Conservation (phyloP, 1,284 basidiomycete genomes). For the Ustilago lituana region DNA sequence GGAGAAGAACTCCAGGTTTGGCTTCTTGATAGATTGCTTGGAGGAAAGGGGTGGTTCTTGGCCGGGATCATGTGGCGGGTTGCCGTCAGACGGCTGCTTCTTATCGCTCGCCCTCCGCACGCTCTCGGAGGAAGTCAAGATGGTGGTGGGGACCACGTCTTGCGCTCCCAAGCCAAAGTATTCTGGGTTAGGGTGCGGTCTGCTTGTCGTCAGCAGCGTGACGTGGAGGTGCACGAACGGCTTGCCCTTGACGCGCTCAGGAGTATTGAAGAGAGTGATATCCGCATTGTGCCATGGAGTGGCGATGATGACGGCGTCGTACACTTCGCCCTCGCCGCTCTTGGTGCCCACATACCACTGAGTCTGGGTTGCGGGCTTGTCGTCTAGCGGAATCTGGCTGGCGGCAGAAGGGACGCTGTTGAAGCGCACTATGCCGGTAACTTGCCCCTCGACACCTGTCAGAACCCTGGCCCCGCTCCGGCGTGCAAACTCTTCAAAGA, state of each 20-base stretch:
- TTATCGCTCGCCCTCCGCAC: constrained; percentile 33
- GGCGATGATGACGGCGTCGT: constrained; percentile 62
- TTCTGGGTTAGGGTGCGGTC: constrained; percentile 73
- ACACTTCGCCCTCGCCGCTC: constrained; percentile 55
- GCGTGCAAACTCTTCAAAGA: constrained; percentile 84
- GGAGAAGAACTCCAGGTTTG: constrained; percentile 81
- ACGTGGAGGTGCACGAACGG: constrained; percentile 87
- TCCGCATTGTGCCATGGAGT: constrained; percentile 62
- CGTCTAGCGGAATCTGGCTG: not conserved
- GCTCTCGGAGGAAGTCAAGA: constrained; percentile 73
- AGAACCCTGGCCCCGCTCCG: constrained; percentile 71
- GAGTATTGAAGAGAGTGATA: constrained; percentile 63
- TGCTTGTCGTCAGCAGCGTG: constrained; percentile 83
- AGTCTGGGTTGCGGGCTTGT: not conserved
- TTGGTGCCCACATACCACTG: constrained; percentile 62
- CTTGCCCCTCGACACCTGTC: constrained; percentile 52
- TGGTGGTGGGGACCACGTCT: constrained; percentile 73
- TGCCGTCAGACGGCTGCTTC: constrained; percentile 5
- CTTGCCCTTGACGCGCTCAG: constrained; percentile 73
- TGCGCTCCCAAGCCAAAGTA: constrained; percentile 76
- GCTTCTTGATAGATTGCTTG: constrained; percentile 8
- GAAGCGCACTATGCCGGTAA: constrained; percentile 61
- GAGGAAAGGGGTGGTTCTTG: not conserved
- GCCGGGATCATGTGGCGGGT: constrained; percentile 1
- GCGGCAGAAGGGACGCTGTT: constrained; percentile 4